Conservation (phyloP, 768 basidiomycete genomes). For the Coprinopsis marcescibilis region DNA sequence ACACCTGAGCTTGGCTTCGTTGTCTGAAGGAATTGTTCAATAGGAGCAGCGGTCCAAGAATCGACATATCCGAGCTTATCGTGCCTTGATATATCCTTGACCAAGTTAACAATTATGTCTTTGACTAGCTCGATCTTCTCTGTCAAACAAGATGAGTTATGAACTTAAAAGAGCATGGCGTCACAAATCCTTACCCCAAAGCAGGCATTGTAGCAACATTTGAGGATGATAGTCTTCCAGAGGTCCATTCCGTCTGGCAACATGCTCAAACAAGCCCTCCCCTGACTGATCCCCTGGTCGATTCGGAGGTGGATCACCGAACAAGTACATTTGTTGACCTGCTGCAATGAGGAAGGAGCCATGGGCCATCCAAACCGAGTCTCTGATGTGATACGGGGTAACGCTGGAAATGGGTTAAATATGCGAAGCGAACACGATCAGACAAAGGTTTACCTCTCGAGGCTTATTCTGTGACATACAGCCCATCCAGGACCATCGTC, state of each 20-base stretch:
- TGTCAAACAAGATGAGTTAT: conserved; percentile 22
- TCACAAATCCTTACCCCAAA: conserved; percentile 73
- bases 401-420: conserved; percentile 40
- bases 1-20: conserved; percentile 1
- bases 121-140: conserved; percentile 86
- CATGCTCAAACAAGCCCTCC: conserved; percentile 72
- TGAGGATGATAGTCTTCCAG: conserved; percentile 91
- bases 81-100: conserved; percentile 30
- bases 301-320: conserved; percentile 40
- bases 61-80: conserved; percentile 17
- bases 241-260: conserved; percentile 80
- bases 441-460: conserved; percentile 48
- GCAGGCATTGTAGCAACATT: conserved; percentile 83
- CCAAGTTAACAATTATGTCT: conserved; percentile 67
- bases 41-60: conserved; percentile 46
- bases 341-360: conserved; percentile 79
- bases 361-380: conserved; percentile 87
- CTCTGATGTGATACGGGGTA: conserved; percentile 72
- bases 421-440: conserved; percentile 4
- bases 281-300: conserved; percentile 12
- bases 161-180: background rate
- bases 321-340: conserved; percentile 80
- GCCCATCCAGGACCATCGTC: conserved; percentile 78
- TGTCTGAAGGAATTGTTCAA: conserved; percentile 50
- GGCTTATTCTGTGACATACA: conserved; percentile 61